These are phyloP conservation scores for Limonium bicolor DNA, from an alignment of 148 eudicot species.

Conservation along the genomic window DNA sequence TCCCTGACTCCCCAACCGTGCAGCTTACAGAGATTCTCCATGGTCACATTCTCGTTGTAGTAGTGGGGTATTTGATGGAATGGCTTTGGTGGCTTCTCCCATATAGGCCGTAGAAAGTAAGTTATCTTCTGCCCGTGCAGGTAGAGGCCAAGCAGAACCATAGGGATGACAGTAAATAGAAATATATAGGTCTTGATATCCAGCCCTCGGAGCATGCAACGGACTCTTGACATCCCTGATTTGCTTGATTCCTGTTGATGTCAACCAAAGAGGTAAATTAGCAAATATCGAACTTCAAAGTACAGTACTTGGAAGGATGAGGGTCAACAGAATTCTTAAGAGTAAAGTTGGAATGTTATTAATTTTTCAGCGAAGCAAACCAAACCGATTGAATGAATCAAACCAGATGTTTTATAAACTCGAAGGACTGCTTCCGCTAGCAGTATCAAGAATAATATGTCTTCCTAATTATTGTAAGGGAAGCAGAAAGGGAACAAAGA, in stretches of 20 bases:
- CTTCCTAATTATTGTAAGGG: too few species aligned
- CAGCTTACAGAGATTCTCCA: conserved; percentile 27
- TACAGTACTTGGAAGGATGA: not conserved
- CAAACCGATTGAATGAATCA: too few species aligned
- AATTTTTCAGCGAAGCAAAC: too few species aligned
- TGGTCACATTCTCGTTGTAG: conserved; percentile 26
- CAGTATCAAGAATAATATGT: too few species aligned
- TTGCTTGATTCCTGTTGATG: conserved; percentile 13
- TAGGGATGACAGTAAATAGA: conserved; percentile 18
- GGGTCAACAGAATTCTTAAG: not conserved
- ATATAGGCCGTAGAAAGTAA: conserved; percentile 29
- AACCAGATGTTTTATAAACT: too few species aligned
- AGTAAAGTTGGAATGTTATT: not conserved
- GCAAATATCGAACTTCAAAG: not conserved
- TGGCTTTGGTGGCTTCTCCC: conserved; percentile 38
- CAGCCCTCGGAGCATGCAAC: conserved; percentile 21
- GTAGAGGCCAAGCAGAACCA: conserved; percentile 15
- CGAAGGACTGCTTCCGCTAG: too few species aligned
- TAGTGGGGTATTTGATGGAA: conserved; percentile 30
- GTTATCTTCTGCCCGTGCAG: conserved; percentile 30
- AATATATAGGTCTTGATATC: conserved; percentile 21
- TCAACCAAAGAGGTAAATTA: not conserved
- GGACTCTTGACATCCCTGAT: conserved; percentile 21
- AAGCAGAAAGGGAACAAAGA: too few species aligned
- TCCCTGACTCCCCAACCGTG: conserved; percentile 38